Percentiles rank a stretch among this genome's conserved stretches.
Conservation (phyloP, 2,329 filamentous ascomycete species). For the Dothideomycetes sp. region DNA sequence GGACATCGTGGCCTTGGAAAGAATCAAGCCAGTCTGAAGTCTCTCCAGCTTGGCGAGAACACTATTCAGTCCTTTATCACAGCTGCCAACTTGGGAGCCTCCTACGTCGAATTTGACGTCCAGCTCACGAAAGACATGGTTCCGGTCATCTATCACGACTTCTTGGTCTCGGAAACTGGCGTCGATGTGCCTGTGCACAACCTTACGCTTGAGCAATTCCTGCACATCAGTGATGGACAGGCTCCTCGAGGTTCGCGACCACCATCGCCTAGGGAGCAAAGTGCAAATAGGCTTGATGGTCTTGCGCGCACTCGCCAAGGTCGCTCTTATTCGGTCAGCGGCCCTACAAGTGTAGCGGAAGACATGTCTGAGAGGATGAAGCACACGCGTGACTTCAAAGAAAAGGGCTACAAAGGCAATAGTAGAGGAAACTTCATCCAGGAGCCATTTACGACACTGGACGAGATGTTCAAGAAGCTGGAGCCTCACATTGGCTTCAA, state of each 20-base stretch:
- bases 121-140: constrained; percentile 98
- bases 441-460: constrained; percentile 86
- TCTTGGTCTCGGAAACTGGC: constrained; percentile 92
- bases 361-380: constrained; percentile 80
- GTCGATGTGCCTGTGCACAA: constrained; percentile 95
- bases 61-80: constrained; percentile 93
- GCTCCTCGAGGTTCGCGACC: constrained; percentile 35
- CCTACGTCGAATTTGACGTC: constrained; percentile 69
- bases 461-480: constrained; percentile 81
- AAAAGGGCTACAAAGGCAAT: constrained; percentile 92
- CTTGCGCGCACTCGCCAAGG: constrained; percentile 19
- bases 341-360: constrained; percentile 33
- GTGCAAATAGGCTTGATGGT: constrained; percentile 7
- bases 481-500: constrained; percentile 85
- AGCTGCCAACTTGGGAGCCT: constrained; percentile 79
- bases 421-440: constrained; percentile 91
- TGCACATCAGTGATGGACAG: constrained; percentile 63
- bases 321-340: constrained; percentile 51
- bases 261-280: constrained; percentile 28
- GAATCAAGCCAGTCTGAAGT: constrained; percentile 73
- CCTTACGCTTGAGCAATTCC: constrained; percentile 86
- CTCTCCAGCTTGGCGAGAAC: constrained; percentile 90
- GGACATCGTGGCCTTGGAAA: constrained; percentile 73
- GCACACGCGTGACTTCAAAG: constrained; percentile 89
- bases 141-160: constrained; percentile 97